Percentiles rank a stretch among this genome's conserved stretches.
Evolutionary conservation across 2,329 filamentous ascomycete genomes (phyloP).

Genomic region (Pseudogymnoascus sp.): DNA sequence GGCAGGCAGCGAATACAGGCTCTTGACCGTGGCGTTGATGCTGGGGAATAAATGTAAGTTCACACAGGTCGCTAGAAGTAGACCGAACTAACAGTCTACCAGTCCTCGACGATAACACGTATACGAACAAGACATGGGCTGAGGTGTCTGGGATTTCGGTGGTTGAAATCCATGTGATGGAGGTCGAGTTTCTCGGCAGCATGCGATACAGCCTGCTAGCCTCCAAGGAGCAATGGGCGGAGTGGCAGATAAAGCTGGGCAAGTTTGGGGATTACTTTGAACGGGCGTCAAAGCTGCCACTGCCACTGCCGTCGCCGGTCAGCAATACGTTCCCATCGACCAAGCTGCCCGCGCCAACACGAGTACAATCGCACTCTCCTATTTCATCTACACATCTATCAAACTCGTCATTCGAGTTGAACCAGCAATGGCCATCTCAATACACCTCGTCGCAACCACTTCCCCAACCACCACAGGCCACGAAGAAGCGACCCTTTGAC

Average conservation of each 20-base stretch:
- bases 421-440: slow-evolving; percentile 26
- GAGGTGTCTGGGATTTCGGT: slow-evolving; percentile 93
- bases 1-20: slow-evolving; percentile 82
- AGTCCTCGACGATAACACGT: slow-evolving; percentile 97
- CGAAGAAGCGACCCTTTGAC: slow-evolving; percentile 52
- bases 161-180: slow-evolving; percentile 96
- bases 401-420: slow-evolving; percentile 22
- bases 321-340: slow-evolving; percentile 42
- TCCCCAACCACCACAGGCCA: slow-evolving; percentile 25
- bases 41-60: slow-evolving; percentile 86
- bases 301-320: slow-evolving; percentile 21
- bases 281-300: slow-evolving; percentile 21
- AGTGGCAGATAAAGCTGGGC: slow-evolving; percentile 75
- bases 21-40: slow-evolving; percentile 94
- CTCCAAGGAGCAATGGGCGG: slow-evolving; percentile 75
- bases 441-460: slow-evolving; percentile 29
- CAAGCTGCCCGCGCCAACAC: slow-evolving; percentile 40
- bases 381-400: slow-evolving; percentile 33
- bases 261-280: slow-evolving; percentile 65
- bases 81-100: slow-evolving; percentile 18
- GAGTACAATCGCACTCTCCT: slow-evolving; percentile 32
- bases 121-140: slow-evolving; percentile 99
- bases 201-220: slow-evolving; percentile 91
- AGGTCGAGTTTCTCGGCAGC: slow-evolving; percentile 98
- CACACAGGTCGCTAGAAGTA: neutral